phyloP scores from a whole-genome alignment of 2,329 filamentous ascomycete genomes.

The Arthrobotrys sinensis region DNA sequence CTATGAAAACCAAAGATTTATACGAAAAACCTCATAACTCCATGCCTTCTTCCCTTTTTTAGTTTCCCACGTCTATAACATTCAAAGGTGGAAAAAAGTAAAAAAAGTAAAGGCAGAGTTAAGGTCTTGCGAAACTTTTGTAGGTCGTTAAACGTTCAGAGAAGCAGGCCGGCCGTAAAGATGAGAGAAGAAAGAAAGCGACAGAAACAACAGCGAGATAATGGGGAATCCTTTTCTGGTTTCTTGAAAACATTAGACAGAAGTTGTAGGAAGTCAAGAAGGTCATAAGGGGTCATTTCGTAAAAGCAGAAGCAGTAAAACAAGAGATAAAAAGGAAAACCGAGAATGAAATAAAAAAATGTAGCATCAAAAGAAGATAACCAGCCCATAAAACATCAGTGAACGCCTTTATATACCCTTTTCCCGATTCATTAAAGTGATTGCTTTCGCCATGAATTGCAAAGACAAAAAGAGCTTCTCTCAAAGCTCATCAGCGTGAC shows the following conservation, averaged over 20 bases:
- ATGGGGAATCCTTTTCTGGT: constrained; percentile 62
- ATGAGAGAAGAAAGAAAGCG: constrained; percentile 52
- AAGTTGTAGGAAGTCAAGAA: constrained; percentile 42
- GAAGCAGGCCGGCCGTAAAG: constrained; percentile 56
- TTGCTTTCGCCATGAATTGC: constrained; percentile 59
- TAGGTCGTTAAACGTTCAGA: constrained; percentile 59
- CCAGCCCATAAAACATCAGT: constrained; percentile 61
- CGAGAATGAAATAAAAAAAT: constrained; percentile 50
- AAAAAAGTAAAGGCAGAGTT: constrained; percentile 53
- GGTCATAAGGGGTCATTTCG: constrained; percentile 60
- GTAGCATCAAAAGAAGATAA: constrained; percentile 58
- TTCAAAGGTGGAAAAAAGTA: constrained; percentile 46
- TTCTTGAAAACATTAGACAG: constrained; percentile 60
- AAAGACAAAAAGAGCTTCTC: constrained; percentile 56
- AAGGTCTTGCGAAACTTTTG: constrained; percentile 62
- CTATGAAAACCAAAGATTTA: constrained; percentile 54
- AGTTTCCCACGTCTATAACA: constrained; percentile 60
- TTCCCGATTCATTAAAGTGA: constrained; percentile 64
- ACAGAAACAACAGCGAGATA: constrained; percentile 58
- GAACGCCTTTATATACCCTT: constrained; percentile 68
- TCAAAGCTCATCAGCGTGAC: constrained; percentile 20
- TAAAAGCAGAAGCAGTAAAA: constrained; percentile 64
- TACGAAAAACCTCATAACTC: constrained; percentile 61
- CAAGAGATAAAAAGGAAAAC: constrained; percentile 63
- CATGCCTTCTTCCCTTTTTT: constrained; percentile 34